Base-by-base conservation (phyloP, 164 flowering plant genomes). In the Aristolochia fimbriata region DNA sequence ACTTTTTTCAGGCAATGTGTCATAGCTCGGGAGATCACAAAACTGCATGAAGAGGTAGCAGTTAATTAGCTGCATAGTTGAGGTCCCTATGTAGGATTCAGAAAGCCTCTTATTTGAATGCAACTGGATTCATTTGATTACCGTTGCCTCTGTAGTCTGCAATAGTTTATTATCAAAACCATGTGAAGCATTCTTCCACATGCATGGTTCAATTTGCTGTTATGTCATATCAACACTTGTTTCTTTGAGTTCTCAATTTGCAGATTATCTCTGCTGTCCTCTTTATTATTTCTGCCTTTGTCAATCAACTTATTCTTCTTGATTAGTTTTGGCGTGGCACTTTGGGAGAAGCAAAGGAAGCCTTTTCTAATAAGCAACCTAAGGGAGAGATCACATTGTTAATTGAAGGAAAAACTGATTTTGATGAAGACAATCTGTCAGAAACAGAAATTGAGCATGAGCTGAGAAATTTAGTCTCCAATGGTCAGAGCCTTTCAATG, bases 261-360 rank as follows among this genome's bases (percentile, higher is more conserved):
- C 24, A 16, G 43, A 55, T 25, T 55, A 13, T 1, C n/a, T 27
- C 19, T 56, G 24, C 17, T 56, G 20, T 16, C 27, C 43, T 11
- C 1, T 56, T 12, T 16, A 13, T 56, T 21, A 20, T 15, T 55
- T 17, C 24, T 21, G 7, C 7, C 22, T 20, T 41, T 2, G 14
- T 46, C 47, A 6, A 11, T 43, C 2, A 17, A 17, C 15, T 52
- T 25, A 13, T 27, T 71, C 62, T 20, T 17, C 67, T 37, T 37
- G 43, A 41, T 53, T 66, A 93, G 99, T 93, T 93, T 74, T 93
- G 99, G 99, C 75, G 96, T 46, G 95, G 99, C 52, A 79, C 92
- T 47, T 49, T 93, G 59, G 79, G 73, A 25, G 80, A 90, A 75
- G 97, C 96, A n/a, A 85, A 77, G 63, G 83, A 78, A 61, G 89